phyloP scores from a whole-genome alignment of 2,329 filamentous ascomycete species.

The Phyllosticta citribraziliensis region DNA sequence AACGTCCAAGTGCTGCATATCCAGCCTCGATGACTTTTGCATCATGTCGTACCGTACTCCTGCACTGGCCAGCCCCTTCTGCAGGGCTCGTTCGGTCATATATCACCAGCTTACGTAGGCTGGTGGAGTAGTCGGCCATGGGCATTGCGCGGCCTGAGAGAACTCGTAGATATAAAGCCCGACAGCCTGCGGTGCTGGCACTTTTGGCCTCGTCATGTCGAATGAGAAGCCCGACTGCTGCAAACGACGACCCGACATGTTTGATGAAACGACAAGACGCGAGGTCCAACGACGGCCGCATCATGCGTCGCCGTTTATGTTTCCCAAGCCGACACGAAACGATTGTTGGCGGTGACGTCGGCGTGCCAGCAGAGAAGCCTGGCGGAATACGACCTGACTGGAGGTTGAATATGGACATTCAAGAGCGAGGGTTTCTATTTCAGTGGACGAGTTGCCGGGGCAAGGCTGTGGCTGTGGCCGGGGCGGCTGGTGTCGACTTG shows the following conservation, averaged over 20 bases:
- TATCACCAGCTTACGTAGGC: slow-evolving; percentile 5
- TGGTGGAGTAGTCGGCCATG: neutral
- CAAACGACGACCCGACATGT: neutral
- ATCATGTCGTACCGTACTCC: too few species aligned
- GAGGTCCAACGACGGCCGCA: neutral
- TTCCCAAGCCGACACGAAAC: neutral
- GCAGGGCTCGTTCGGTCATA: neutral
- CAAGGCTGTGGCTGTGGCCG: neutral
- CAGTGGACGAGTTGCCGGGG: neutral
- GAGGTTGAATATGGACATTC: too few species aligned
- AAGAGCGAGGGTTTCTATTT: neutral
- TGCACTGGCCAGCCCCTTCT: neutral
- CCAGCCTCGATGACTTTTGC: too few species aligned
- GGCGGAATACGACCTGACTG: too few species aligned
- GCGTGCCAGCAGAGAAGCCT: neutral
- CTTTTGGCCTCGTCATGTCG: neutral
- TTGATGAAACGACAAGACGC: neutral
- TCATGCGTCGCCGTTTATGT: neutral
- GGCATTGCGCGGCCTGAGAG: neutral
- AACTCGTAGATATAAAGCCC: neutral
- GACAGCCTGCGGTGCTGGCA: neutral
- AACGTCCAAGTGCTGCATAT: neutral
- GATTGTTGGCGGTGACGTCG: neutral
- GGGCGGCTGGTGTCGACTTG: neutral
- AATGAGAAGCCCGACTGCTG: neutral